A percentile compares a stretch with the other conserved stretches of the same genome.
Conservation (phyloP, 2,329 filamentous ascomycete genomes). For the Fusarium sp. region DNA sequence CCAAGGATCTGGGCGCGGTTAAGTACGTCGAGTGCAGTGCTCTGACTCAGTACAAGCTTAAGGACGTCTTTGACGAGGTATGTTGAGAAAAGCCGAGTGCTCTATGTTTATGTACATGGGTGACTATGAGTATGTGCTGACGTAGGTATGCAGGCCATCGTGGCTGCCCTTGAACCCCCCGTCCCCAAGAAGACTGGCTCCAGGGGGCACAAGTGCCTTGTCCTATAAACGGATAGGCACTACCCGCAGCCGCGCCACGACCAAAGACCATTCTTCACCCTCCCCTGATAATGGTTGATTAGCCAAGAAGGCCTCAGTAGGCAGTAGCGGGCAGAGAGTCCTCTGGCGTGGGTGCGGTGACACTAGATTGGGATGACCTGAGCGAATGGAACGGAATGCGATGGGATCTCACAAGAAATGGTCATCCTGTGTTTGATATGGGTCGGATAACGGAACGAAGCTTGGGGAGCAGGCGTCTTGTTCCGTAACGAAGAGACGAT, state of each 20-base stretch:
- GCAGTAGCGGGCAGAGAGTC: conserved; percentile 29
- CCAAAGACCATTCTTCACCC: conserved; percentile 19
- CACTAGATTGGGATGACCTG: conserved; percentile 26
- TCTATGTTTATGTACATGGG: neutral
- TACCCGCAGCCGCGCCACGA: conserved; percentile 20
- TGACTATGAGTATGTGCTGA: conserved; percentile 25
- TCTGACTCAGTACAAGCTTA: conserved; percentile 96
- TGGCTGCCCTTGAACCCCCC: conserved; percentile 92
- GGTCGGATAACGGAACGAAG: conserved; percentile 41
- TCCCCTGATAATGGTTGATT: conserved; percentile 29
- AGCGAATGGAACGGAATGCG: conserved; percentile 25
- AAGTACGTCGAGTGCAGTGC: conserved; percentile 99
- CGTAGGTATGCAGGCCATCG: conserved; percentile 79
- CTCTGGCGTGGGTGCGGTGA: conserved; percentile 28
- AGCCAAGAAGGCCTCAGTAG: conserved; percentile 25
- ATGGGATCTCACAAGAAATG: conserved; percentile 20
- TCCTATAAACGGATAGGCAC: conserved; percentile 65
- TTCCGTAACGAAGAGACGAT: conserved; percentile 37
- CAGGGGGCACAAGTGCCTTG: conserved; percentile 71
- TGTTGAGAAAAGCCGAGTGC: conserved; percentile 43
- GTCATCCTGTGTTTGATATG: conserved; percentile 34
- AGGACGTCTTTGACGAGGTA: conserved; percentile 99
- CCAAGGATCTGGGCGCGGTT: conserved; percentile 95
- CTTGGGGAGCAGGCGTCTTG: conserved; percentile 38
- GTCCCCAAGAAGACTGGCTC: conserved; percentile 77